Evolutionary conservation across 176 grass and related monocot genomes (phyloP), one percentile per base, ranked within the genome.

Genomic region (Metroxylon sagu): DNA sequence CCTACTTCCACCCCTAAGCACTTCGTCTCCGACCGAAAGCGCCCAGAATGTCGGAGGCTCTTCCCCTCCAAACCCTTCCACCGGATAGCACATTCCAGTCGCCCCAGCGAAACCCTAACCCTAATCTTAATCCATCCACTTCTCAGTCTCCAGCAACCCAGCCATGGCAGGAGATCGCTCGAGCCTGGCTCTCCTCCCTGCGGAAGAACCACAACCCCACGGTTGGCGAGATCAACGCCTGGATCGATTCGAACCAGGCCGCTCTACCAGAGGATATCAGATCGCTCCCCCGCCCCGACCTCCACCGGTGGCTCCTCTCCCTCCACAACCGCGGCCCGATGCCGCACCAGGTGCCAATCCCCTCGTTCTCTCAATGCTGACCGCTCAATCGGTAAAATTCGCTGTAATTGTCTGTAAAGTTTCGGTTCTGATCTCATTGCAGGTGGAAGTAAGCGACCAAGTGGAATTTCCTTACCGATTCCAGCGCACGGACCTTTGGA

Each of bases 401-500:
- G 1, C 16, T 43, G 31, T 16, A 57, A 50, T 19, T 50, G 21
- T 6, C 29, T 67, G 25, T 48, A 49, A 54, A 39, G 12, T 68
- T 49, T 57, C 19, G 16, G 57, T 15, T 51, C 14, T 53, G 18
- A 14, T 78, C 12, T 6, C 29, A 2, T 50, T 29, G 54, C 62
- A 97, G 93, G 73, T 77, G 70, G 61, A 77, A 52, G 84, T 74
- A 66, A 73, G 75, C 56, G 80, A 82, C n/a, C 75, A 88, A 72
- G 89, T 59, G 4, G 87, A 89, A 54, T 85, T 88, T 39, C 84
- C 93, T 0, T 97, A 88, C 70, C 82, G 93, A 54, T 97, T 97
- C 66, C 87, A 91, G 69, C 84, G 87, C 16, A 91, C 93, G 35
- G 87, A 97, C 70, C 76, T 97, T 5, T 97, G 87, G 93, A 88